phyloP scores from a whole-genome alignment of 441 rosid species.

The Gossypium schwendimanii region DNA sequence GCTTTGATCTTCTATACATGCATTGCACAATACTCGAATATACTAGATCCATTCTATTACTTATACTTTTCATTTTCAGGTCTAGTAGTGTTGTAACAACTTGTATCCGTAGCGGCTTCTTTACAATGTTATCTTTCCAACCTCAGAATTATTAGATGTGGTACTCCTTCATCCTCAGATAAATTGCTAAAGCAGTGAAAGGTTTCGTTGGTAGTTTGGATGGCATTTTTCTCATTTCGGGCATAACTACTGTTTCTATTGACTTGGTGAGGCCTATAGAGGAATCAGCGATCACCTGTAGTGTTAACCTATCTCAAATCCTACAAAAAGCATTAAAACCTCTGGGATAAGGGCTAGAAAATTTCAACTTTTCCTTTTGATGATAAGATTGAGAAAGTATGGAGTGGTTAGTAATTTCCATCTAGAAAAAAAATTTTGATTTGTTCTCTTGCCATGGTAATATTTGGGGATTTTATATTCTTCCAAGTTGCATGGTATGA shows the following conservation, averaged over 20 bases:
- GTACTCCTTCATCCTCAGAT: constrained; percentile 13
- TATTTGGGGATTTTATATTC: constrained; percentile 5
- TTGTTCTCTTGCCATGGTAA: neutral
- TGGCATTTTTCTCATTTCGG: constrained; percentile 1
- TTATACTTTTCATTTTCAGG: constrained; percentile 37
- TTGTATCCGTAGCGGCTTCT: constrained; percentile 34
- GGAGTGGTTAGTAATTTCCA: neutral
- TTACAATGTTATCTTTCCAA: constrained; percentile 23
- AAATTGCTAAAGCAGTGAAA: constrained; percentile 2
- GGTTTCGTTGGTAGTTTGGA: constrained; percentile 5
- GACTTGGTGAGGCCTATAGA: constrained; percentile 38
- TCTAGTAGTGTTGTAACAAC: constrained; percentile 40
- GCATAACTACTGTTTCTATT: constrained; percentile 15
- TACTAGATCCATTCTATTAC: neutral
- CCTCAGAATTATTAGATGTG: constrained; percentile 28
- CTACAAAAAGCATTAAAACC: constrained; percentile 32
- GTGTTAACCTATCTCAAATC: constrained; percentile 39
- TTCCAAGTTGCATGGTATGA: constrained; percentile 19
- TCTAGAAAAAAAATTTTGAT: neutral
- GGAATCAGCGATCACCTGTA: constrained; percentile 39
- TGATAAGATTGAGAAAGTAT: constrained; percentile 5
- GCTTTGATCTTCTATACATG: constrained; percentile 3
- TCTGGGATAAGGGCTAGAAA: constrained; percentile 17
- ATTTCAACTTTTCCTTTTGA: constrained; percentile 16
- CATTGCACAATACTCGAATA: neutral